Conservation (phyloP, 169 alveolate species). For the Perkinsus marinus region DNA sequence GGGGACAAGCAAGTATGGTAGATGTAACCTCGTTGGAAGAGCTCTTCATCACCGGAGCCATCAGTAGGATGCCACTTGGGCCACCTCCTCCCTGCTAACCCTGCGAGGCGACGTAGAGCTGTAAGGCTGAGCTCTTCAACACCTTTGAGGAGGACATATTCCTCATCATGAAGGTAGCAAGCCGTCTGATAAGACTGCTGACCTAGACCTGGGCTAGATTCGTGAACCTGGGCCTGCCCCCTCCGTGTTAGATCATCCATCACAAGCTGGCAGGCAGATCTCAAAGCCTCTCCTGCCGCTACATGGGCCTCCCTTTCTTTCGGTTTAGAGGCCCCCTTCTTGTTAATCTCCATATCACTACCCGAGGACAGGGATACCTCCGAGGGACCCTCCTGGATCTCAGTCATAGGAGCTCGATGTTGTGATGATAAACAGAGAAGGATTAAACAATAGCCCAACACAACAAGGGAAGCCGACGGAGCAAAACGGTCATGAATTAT, state of each 20-base stretch:
- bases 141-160: neutral
- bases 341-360: neutral
- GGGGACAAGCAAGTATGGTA: neutral
- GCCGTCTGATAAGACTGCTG: neutral
- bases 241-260: neutral
- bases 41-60: neutral
- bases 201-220: neutral
- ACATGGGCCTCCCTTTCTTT: neutral
- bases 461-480: neutral
- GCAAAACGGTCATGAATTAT: neutral
- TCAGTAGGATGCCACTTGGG: neutral
- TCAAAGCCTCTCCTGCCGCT: neutral
- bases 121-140: neutral
- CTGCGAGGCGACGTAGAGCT: neutral
- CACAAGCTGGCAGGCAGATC: neutral
- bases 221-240: neutral
- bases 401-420: neutral
- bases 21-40: neutral
- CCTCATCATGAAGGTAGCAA: neutral
- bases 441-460: neutral
- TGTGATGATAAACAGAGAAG: neutral
- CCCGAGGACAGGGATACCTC: neutral
- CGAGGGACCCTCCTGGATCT: too few relatives aligned
- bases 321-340: neutral
- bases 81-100: neutral